Evolutionary conservation across 768 basidiomycete species (phyloP), one percentile per base, ranked within the genome.

Genomic region (Boletus barrowsii): DNA sequence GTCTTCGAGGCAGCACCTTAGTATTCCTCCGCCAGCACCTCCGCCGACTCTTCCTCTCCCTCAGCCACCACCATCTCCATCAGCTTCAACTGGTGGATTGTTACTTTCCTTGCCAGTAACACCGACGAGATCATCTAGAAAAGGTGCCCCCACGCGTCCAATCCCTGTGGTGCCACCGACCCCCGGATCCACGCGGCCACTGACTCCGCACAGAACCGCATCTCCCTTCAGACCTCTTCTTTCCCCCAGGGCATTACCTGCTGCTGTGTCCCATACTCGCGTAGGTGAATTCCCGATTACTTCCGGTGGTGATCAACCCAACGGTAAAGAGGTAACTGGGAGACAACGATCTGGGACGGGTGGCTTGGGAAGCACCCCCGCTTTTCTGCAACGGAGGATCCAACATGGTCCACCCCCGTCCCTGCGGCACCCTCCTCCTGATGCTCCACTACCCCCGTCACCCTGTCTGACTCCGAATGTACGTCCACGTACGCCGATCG

Each of bases 11-110:
- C 64, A 66, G 18, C 66, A 70, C 45, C 57, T 70, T 18, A 22
- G 42, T 13, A 66, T 70, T 11, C 69, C 64, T 36, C 69, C 70
- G 0, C 68, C 64, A 14, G 59, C 61, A n/a, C 69, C 69, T 17
- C 69, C 69, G 5, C 69, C 69, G 3, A 68, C 63, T 33, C 59
- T 59, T 20, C 69, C 69, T 46, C 62, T 72, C 20, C 68, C 68
- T 39, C 70, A 61, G 22, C 66, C 46, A 10, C 69, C 68, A 24
- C 51, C 64, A 11, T 57, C 62, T 10, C 61, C 58, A 3, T 58
- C 55, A 17, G 15, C 33, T 10, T 40, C 47, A 13, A 30, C 39
- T 13, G 49, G 42, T 36, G 56, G 45, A 33, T 18, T 47, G 18
- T 8, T 33, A 26, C 50, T 15, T 1, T 43, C 59, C 24, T 43